Base-by-base conservation (phyloP, 352 stramenopile species). In the Salisapilia sapeloensis region DNA sequence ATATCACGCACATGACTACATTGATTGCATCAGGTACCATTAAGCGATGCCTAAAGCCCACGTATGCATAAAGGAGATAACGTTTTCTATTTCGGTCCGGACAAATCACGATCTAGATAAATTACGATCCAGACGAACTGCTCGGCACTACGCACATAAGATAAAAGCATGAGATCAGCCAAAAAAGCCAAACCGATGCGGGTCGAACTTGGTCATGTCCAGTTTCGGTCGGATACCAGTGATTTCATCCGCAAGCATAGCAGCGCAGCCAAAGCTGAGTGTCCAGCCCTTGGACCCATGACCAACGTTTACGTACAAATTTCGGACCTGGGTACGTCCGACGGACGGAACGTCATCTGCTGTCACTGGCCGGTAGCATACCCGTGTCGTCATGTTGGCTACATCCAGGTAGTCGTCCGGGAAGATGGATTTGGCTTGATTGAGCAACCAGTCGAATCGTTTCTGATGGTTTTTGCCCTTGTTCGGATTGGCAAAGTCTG, bases 271-370 rank as follows among this genome's bases (percentile, higher is more conserved):
- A 44, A 90, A 90, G 14, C 67, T 82, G 11, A 87, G 54, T 41
- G 66, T 86, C 71, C 71, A 90, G 18, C 71, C 75, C 36, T 86
- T 90, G 32, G 75, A 85, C 4, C 75, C 75, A 38, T 90, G 71
- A 7, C 75, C 75, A 28, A 69, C 62, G 53, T 90, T 90, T 29
- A 90, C 69, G 43, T 75, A 87, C 38, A 90, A 45, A 39, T 90
- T 90, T 30, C 60, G 54, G 25, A 87, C 61, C 32, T 65, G 71
- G 8, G 75, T 90, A 38, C 70, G 65, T 3, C 75, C 75, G 13
- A 90, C 76, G 16, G 87, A 47, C 24, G 75, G 71, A 22, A 90
- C 71, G 33, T 86, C 75, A 39, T 90, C 75, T 26, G 75, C 66
- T 23, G 69, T 90, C 27, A 84, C 75, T 2, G 71, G 75, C 5